These are phyloP conservation scores for Trypanosoma rangeli DNA, from an alignment of 208 protist genomes.

Conservation along the genomic window DNA sequence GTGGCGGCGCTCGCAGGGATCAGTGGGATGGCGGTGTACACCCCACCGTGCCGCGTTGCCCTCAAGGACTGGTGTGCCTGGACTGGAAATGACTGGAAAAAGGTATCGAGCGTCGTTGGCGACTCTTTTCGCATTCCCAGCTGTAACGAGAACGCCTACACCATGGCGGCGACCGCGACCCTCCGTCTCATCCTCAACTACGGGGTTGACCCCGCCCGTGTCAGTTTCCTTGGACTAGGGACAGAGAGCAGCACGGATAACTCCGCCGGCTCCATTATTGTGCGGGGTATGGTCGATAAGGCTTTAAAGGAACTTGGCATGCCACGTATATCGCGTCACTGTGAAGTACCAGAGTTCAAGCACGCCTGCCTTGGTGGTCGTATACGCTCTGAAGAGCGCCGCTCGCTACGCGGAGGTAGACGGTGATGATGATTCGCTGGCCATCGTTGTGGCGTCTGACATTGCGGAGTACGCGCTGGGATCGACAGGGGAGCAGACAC, in stretches of 20 bases:
- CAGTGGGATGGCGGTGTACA: slow-evolving; percentile 85
- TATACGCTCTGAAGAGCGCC: slow-evolving; percentile 89
- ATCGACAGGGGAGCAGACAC: slow-evolving; percentile 89
- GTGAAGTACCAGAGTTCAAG: slow-evolving; percentile 92
- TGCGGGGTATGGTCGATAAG: slow-evolving; percentile 91
- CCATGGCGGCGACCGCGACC: slow-evolving; percentile 89
- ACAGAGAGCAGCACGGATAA: slow-evolving; percentile 90
- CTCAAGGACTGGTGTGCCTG: slow-evolving; percentile 88
- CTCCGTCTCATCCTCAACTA: slow-evolving; percentile 88
- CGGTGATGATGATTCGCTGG: slow-evolving; percentile 56
- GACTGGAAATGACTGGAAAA: slow-evolving; percentile 90
- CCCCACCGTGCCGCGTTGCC: slow-evolving; percentile 79
- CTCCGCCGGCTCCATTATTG: slow-evolving; percentile 89
- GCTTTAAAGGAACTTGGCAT: slow-evolving; percentile 67
- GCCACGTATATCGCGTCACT: slow-evolving; percentile 74
- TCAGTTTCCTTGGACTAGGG: slow-evolving; percentile 89
- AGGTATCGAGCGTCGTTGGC: slow-evolving; percentile 86
- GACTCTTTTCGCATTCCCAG: slow-evolving; percentile 85
- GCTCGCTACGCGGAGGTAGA: slow-evolving; percentile 67
- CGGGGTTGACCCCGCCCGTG: slow-evolving; percentile 74
- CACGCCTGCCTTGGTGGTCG: slow-evolving; percentile 90
- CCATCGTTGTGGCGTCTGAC: slow-evolving; percentile 87
- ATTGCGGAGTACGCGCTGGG: slow-evolving; percentile 90
- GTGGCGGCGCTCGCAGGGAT: slow-evolving; percentile 57
- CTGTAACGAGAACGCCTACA: slow-evolving; percentile 90